These are phyloP conservation scores for Guyanaporus albipodus DNA, from an alignment of 768 basidiomycete species.

Conservation along the genomic window DNA sequence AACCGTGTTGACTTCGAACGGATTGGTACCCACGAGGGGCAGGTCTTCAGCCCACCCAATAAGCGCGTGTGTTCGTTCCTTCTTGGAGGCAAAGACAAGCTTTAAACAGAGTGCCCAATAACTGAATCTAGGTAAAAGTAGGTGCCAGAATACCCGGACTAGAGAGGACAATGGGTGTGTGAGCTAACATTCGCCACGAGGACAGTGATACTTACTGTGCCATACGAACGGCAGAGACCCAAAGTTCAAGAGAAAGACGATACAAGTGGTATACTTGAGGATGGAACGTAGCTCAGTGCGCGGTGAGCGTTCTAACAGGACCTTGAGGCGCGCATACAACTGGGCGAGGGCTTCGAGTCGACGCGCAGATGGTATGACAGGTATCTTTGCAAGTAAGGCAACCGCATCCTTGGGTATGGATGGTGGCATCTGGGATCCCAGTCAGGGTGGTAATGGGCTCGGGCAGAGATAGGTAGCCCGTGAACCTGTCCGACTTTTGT, in stretches of 20 bases:
- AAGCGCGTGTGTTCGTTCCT: conserved; percentile 31
- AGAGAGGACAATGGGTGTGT: background rate
- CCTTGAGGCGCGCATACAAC: conserved; percentile 3
- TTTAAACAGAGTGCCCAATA: conserved; percentile 33
- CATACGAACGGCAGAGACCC: conserved; percentile 63
- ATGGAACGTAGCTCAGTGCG: conserved; percentile 5
- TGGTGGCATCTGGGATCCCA: conserved; percentile 9
- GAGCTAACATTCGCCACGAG: background rate
- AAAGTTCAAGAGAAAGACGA: conserved; percentile 54
- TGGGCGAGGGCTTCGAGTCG: background rate
- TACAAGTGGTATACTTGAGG: conserved; percentile 16
- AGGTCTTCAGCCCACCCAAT: conserved; percentile 45
- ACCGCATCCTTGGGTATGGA: conserved; percentile 1
- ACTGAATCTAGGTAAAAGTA: conserved; percentile 33
- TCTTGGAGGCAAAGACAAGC: conserved; percentile 36
- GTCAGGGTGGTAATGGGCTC: background rate
- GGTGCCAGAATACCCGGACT: conserved; percentile 56
- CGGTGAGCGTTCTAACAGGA: conserved; percentile 3
- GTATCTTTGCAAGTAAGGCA: conserved; percentile 14
- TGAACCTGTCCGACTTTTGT: background rate
- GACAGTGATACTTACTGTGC: conserved; percentile 58
- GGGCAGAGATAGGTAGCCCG: no score
- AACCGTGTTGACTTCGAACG: conserved; percentile 42
- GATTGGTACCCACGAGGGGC: conserved; percentile 53
- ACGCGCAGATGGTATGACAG: conserved; percentile 4